Evolutionary conservation across 768 basidiomycete species (phyloP).

Genomic region (Lactifluus subvellereus): DNA sequence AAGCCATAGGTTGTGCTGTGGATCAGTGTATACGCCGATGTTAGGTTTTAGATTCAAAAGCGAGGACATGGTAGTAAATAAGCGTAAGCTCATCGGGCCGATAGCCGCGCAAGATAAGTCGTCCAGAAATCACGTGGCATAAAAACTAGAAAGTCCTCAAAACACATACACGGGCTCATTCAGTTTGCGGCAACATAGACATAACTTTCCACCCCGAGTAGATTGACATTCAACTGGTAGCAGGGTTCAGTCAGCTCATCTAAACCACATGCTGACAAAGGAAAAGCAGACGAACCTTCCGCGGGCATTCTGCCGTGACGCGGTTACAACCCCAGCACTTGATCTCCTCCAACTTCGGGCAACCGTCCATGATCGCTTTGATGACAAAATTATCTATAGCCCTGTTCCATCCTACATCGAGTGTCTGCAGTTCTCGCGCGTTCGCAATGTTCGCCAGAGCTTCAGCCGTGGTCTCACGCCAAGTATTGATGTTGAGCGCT

Average conservation of each 20-base stretch:
- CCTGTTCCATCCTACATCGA: conserved; percentile 87
- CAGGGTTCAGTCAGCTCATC: neutral
- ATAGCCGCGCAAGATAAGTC: neutral
- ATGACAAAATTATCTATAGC: conserved; percentile 77
- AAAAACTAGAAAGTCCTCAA: neutral
- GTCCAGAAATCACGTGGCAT: neutral
- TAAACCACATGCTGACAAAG: too few species aligned
- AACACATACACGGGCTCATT: neutral
- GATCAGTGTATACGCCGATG: conserved; percentile 24
- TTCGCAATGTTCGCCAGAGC: conserved; percentile 36
- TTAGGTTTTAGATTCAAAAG: conserved; percentile 19
- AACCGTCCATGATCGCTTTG: conserved; percentile 53
- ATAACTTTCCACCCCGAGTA: conserved; percentile 29
- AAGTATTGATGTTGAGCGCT: conserved; percentile 68
- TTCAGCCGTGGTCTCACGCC: conserved; percentile 55
- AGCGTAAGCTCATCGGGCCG: neutral
- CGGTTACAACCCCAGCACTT: conserved; percentile 53
- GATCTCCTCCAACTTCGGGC: conserved; percentile 38
- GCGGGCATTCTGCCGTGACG: conserved; percentile 41
- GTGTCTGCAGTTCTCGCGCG: conserved; percentile 40
- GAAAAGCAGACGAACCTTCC: conserved; percentile 38
- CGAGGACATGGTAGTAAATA: neutral
- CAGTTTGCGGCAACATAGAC: neutral
- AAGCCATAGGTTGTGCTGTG: conserved; percentile 23
- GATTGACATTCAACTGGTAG: conserved; percentile 21